These are phyloP conservation scores for Linum tenue DNA, from an alignment of 345 rosid species.

Conservation along the genomic window DNA sequence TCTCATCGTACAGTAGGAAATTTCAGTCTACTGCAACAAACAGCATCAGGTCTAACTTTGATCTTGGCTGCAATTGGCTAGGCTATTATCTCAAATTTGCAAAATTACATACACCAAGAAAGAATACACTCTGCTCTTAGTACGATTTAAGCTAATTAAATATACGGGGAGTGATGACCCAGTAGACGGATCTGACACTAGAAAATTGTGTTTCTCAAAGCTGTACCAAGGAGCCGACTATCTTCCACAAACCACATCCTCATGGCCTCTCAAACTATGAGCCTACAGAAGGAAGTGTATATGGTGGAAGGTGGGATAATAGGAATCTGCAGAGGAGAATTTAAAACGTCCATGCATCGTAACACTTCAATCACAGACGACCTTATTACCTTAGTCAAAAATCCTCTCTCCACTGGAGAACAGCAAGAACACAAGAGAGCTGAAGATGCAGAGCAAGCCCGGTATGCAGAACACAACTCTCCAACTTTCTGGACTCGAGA, in stretches of 20 bases:
- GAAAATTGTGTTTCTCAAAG: neutral
- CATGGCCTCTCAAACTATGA: neutral
- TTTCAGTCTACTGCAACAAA: neutral
- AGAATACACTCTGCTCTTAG: neutral
- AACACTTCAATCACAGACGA: too few relatives aligned
- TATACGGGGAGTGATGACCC: neutral
- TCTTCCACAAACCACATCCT: neutral
- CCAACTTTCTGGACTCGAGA: conserved; percentile 96
- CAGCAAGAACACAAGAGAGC: conserved; percentile 61
- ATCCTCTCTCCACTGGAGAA: conserved; percentile 91
- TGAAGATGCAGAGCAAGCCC: conserved; percentile 71
- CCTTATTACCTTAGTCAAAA: conserved; percentile 51
- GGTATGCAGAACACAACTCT: conserved; percentile 75
- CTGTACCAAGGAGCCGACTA: neutral
- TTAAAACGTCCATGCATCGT: neutral
- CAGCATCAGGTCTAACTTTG: neutral
- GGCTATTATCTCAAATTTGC: neutral
- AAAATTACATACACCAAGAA: neutral
- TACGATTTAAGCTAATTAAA: too few relatives aligned
- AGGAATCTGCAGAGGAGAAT: too few relatives aligned
- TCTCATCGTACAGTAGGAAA: neutral
- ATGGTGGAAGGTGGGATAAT: too few relatives aligned
- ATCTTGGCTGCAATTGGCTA: neutral
- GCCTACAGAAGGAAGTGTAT: neutral
- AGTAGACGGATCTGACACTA: neutral